These are phyloP conservation scores for Pestalotiopsis sp. DNA, from an alignment of 2,329 filamentous ascomycete species.

Conservation along the genomic window DNA sequence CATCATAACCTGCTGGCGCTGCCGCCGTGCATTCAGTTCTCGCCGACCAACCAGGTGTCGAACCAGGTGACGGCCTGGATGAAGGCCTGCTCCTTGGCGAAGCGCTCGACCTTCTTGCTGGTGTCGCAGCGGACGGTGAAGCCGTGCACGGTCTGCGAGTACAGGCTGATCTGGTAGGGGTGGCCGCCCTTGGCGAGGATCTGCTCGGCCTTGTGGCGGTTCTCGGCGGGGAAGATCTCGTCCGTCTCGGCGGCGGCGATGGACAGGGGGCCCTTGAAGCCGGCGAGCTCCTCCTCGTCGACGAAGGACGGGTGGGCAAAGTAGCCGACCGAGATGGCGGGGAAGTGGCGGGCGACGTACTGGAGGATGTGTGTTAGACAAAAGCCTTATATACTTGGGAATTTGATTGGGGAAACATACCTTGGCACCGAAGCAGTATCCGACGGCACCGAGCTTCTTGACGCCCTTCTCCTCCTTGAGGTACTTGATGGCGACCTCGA, in stretches of 20 bases:
- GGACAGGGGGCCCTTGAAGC: conserved; percentile 68
- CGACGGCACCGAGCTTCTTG: conserved; percentile 65
- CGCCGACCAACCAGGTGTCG: conserved; percentile 40
- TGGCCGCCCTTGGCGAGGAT: conserved; percentile 59
- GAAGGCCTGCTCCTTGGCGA: conserved; percentile 82
- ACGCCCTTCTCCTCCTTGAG: conserved; percentile 58
- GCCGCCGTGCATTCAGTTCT: background rate
- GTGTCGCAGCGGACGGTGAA: conserved; percentile 73
- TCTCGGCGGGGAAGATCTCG: conserved; percentile 64
- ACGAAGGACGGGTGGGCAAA: conserved; percentile 80
- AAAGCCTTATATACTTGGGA: too few species aligned
- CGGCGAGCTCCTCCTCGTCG: conserved; percentile 64
- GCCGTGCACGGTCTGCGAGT: conserved; percentile 71
- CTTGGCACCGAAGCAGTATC: conserved; percentile 79
- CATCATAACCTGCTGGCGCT: background rate
- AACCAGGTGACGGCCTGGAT: conserved; percentile 80
- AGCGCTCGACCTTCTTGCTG: conserved; percentile 60
- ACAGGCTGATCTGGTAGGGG: conserved; percentile 79
- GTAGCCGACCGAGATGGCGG: conserved; percentile 71
- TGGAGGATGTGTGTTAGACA: conserved; percentile 28
- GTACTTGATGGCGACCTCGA: conserved; percentile 56
- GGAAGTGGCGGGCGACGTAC: conserved; percentile 72
- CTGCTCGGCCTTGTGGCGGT: conserved; percentile 67
- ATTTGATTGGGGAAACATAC: conserved; percentile 35
- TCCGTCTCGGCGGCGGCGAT: conserved; percentile 70